These are phyloP conservation scores for Acanthamoeba lenticulata DNA, from an alignment of 208 protist species.

Conservation along the genomic window DNA sequence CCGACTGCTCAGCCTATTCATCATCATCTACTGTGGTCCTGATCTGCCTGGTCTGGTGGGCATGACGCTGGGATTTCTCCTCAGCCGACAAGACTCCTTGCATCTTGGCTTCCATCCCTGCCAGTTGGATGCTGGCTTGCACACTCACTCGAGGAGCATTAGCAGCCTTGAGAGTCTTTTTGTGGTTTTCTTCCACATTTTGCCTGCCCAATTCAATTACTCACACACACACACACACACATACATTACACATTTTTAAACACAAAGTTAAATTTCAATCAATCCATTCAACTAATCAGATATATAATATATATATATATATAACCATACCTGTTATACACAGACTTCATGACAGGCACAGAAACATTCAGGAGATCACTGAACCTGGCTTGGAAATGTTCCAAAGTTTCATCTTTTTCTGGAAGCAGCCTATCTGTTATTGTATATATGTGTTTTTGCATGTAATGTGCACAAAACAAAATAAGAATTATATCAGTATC, in stretches of 20 bases:
- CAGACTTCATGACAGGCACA: neutral
- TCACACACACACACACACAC: neutral
- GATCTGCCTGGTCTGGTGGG: neutral
- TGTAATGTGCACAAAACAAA: neutral
- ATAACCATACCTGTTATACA: neutral
- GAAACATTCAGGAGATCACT: neutral
- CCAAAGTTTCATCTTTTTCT: neutral
- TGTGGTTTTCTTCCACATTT: neutral
- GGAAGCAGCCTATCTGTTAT: neutral
- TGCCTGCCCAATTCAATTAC: too few species aligned
- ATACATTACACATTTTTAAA: neutral
- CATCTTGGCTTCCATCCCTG: too few species aligned
- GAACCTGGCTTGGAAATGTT: neutral
- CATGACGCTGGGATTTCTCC: neutral
- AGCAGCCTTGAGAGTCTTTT: neutral
- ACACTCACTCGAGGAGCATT: neutral
- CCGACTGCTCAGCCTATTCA: neutral
- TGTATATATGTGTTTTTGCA: neutral
- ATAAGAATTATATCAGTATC: neutral
- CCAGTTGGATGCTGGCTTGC: neutral
- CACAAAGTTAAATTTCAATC: neutral
- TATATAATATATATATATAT: too few species aligned
- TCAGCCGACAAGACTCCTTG: neutral
- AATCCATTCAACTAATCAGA: neutral
- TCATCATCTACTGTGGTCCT: neutral